Conservation (phyloP, 495 filamentous ascomycete genomes). For the Aspergillus campestris region DNA sequence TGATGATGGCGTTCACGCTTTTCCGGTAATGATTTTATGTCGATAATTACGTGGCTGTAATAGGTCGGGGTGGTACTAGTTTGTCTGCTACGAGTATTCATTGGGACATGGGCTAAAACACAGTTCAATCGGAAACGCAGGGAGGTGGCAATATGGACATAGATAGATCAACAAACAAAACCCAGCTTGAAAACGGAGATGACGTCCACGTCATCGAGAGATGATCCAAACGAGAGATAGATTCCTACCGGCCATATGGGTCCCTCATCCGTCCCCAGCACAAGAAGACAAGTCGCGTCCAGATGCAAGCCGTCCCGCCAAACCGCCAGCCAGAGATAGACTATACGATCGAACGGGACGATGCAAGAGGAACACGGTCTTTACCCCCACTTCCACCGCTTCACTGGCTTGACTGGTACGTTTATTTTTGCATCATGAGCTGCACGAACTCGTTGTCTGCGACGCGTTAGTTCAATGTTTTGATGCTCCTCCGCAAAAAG, state of each 20-base stretch:
- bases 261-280: no score
- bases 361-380: constrained; percentile 13
- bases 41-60: no score
- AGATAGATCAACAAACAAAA: not conserved
- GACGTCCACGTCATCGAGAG: not conserved
- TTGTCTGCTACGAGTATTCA: constrained; percentile 8
- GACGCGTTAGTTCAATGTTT: constrained; percentile 1
- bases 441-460: constrained; percentile 99
- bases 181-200: not conserved
- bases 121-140: not conserved
- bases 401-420: not conserved
- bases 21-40: no score
- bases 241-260: no score
- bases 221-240: no score
- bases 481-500: not conserved
- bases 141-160: not conserved
- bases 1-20: no score
- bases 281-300: not conserved
- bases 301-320: no score
- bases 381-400: constrained; percentile 8
- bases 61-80: no score
- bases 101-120: constrained; percentile 3
- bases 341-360: constrained; percentile 21
- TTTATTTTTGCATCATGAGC: constrained; percentile 99
- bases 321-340: constrained; percentile 16